Evolutionary conservation across 2,329 filamentous ascomycete species (phyloP), one percentile per base, ranked within the genome.

Genomic region (Talaromyces sp.): DNA sequence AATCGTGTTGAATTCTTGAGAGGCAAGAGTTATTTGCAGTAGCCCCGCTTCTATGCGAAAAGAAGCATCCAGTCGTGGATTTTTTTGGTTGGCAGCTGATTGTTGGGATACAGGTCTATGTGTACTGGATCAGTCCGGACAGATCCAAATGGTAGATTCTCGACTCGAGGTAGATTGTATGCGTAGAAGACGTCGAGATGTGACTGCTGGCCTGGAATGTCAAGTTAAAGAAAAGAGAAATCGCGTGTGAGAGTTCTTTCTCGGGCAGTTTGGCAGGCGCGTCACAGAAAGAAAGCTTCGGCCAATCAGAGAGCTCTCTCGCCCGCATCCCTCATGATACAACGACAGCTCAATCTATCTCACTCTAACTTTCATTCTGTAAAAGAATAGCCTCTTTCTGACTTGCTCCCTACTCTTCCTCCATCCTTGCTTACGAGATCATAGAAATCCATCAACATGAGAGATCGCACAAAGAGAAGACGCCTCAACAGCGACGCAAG

Each of bases 231-330:
- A 52, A 52, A 39, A 25, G 21, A 11, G 48, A 11, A 22, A 28
- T 39, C 40, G 40, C 31, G 50, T 37, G 41, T 31, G 35, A 21
- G 15, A 41, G 33, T 10, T 17, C 19, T 37, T 39, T 1, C n/a
- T 31, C 21, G 10, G 25, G 19, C 31, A 33, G 55, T 35, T 36
- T 37, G 40, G 22, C 58, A 62, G 57, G 62, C 62, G 63, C 60
- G 62, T 60, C 60, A 57, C 60, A 54, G 59, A 52, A 15, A 22
- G 51, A 55, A 53, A 62, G 61, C 61, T 64, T 64, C 19, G 46
- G 17, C 61, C 59, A 64, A 64, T 63, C 63, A 63, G 37, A 48
- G 45, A 50, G 40, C 40, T 56, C 21, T 19, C 17, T 28, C 13
- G 25, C 17, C 19, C 13, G 43, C 35, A 8, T n/a, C 33, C 3